Evolutionary conservation across 2,329 filamentous ascomycete genomes (phyloP).

Genomic region (Fusarium sp.): DNA sequence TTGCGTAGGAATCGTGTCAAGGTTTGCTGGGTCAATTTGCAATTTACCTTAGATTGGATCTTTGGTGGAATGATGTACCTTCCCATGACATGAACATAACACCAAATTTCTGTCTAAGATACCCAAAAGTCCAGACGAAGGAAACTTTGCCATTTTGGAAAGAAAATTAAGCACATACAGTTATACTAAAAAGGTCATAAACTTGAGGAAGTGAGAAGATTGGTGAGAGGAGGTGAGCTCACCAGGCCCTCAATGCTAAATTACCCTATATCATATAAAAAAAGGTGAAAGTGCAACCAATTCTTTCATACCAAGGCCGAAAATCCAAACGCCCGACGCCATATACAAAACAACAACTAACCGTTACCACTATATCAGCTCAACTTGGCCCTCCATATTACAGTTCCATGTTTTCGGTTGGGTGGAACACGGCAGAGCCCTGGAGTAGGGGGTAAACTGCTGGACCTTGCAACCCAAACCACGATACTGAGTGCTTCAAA

Average conservation of each 20-base stretch:
- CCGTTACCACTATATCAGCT: background rate
- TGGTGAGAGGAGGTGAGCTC: background rate
- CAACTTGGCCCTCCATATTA: background rate
- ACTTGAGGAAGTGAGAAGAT: too few relatives aligned
- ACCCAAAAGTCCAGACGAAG: too few relatives aligned
- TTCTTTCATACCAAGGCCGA: background rate
- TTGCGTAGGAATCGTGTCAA: too few relatives aligned
- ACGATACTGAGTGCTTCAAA: too few relatives aligned
- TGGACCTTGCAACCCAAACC: background rate
- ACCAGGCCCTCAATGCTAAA: background rate
- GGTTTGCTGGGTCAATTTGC: too few relatives aligned
- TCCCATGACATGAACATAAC: too few relatives aligned
- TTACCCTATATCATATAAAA: constrained; percentile 30
- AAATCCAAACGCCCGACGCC: constrained; percentile 29
- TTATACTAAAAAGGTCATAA: too few relatives aligned
- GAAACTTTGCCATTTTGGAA: background rate
- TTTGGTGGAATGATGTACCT: too few relatives aligned
- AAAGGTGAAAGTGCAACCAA: background rate
- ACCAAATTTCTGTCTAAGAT: too few relatives aligned
- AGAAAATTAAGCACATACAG: too few relatives aligned
- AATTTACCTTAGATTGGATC: too few relatives aligned
- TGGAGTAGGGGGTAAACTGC: background rate
- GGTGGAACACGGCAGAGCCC: background rate
- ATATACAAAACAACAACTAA: background rate
- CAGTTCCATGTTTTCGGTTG: too few relatives aligned